A percentile compares a stretch with the other conserved stretches of the same genome.
Evolutionary conservation across 371 early-diverging fungal genomes (phyloP).

Genomic region (Mortierella sp.): DNA sequence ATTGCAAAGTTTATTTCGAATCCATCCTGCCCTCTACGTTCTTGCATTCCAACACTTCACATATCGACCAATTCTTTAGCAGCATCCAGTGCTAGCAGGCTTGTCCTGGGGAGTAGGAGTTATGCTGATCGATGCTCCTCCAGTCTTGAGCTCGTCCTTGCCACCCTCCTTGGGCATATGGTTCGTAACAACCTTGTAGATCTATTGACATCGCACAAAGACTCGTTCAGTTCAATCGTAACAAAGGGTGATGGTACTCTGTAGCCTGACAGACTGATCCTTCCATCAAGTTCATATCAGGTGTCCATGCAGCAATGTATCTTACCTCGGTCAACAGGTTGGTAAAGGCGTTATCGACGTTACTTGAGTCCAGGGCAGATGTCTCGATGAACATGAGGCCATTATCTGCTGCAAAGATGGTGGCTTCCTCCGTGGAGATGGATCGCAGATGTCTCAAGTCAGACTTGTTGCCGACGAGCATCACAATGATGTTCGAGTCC

Average conservation of each 20-base stretch:
- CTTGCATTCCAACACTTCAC: no score
- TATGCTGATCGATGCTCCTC: constrained; percentile 54
- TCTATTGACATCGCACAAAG: constrained; percentile 12
- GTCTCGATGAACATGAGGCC: constrained; percentile 80
- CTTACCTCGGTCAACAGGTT: constrained; percentile 68
- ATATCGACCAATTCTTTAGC: no score
- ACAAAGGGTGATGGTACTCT: no score
- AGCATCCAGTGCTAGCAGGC: constrained; percentile 53
- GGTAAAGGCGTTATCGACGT: constrained; percentile 81
- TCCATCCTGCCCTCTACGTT: no score
- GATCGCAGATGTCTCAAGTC: constrained; percentile 55
- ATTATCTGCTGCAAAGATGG: constrained; percentile 60
- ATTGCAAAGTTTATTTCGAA: not conserved
- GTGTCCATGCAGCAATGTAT: no score
- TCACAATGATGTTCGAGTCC: constrained; percentile 53
- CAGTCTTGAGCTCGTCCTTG: constrained; percentile 54
- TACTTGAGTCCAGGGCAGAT: constrained; percentile 78
- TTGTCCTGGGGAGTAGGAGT: constrained; percentile 55
- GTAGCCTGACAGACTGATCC: no score
- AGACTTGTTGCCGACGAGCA: constrained; percentile 55
- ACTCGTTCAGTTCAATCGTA: not conserved
- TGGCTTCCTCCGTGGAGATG: constrained; percentile 52
- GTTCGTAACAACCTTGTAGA: constrained; percentile 55
- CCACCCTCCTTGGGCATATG: constrained; percentile 52
- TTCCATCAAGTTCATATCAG: no score